Evolutionary conservation across 768 basidiomycete species (phyloP).

Genomic region (Boletus fagicola): DNA sequence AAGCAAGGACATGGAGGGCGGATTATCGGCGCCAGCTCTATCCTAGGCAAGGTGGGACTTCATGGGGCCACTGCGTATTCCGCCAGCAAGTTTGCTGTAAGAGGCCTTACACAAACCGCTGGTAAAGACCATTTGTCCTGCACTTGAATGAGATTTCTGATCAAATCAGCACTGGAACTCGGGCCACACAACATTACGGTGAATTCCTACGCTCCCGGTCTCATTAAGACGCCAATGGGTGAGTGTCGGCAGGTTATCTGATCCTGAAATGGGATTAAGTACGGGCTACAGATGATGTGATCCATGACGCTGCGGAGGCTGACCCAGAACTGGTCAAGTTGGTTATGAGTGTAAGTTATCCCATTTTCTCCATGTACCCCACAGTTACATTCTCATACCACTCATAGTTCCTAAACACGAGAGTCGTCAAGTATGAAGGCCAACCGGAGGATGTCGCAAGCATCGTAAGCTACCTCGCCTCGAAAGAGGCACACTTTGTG

Average conservation of each 20-base stretch:
- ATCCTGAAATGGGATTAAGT: too few species aligned
- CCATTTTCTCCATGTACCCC: too few species aligned
- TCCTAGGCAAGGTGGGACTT: background rate
- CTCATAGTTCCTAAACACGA: too few species aligned
- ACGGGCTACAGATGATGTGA: too few species aligned
- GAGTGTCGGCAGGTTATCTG: background rate
- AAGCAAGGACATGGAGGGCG: constrained; percentile 47
- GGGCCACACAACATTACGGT: background rate
- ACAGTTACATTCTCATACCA: too few species aligned
- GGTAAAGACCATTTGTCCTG: constrained; percentile 20
- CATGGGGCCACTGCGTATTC: constrained; percentile 18
- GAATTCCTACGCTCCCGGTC: background rate
- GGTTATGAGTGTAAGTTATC: too few species aligned
- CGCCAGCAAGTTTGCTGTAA: constrained; percentile 39
- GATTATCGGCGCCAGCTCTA: constrained; percentile 44
- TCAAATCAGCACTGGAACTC: background rate
- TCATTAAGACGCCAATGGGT: background rate
- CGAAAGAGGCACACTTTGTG: constrained; percentile 34
- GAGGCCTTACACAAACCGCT: constrained; percentile 38
- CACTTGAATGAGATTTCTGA: background rate
- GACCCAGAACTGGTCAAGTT: too few species aligned
- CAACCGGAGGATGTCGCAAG: constrained; percentile 33
- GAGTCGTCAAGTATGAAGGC: constrained; percentile 4
- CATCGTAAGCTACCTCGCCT: constrained; percentile 34
- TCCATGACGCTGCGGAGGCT: too few species aligned